Percentiles rank a stretch among this genome's conserved stretches.
phyloP scores from a whole-genome alignment of 2,329 filamentous ascomycete species.

The Amesomyces nigricolor region DNA sequence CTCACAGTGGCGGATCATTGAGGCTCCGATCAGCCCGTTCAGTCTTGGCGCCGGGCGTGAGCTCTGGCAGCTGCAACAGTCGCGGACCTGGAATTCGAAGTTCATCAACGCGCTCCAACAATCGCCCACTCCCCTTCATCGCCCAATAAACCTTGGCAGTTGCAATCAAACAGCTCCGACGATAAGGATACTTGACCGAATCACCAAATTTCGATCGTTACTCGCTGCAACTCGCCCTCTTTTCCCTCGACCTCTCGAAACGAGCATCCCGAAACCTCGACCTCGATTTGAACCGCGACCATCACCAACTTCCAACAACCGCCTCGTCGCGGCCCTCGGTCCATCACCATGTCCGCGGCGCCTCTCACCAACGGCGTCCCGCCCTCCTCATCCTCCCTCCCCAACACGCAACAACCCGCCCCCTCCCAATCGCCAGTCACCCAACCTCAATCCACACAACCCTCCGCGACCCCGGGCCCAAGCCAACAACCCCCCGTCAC shows the following conservation, averaged over 20 bases:
- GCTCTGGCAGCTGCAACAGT: neutral
- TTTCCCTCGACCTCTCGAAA: neutral
- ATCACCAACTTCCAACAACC: neutral
- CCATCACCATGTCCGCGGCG: conserved; percentile 29
- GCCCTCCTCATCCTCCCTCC: conserved; percentile 31
- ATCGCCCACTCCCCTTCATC: too few species aligned
- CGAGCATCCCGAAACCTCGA: neutral
- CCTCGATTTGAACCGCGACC: neutral
- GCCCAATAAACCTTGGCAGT: too few species aligned
- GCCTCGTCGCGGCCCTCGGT: neutral
- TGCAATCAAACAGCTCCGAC: too few species aligned
- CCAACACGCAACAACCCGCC: conserved; percentile 14
- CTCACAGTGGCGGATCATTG: conserved; percentile 19
- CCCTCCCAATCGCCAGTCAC: conserved; percentile 21
- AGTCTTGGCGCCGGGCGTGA: neutral
- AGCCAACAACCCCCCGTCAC: conserved; percentile 17
- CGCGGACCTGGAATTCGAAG: neutral
- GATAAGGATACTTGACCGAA: too few species aligned
- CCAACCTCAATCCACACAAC: conserved; percentile 23
- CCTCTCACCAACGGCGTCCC: conserved; percentile 52
- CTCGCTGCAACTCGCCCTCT: neutral
- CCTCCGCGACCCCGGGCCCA: conserved; percentile 27
- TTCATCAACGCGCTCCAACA: too few species aligned
- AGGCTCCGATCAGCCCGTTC: conserved; percentile 13
- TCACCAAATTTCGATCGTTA: too few species aligned